Evolutionary conservation across 2,329 filamentous ascomycete species (phyloP), one percentile per base, ranked within the genome.

Genomic region (Curvularia sp.): DNA sequence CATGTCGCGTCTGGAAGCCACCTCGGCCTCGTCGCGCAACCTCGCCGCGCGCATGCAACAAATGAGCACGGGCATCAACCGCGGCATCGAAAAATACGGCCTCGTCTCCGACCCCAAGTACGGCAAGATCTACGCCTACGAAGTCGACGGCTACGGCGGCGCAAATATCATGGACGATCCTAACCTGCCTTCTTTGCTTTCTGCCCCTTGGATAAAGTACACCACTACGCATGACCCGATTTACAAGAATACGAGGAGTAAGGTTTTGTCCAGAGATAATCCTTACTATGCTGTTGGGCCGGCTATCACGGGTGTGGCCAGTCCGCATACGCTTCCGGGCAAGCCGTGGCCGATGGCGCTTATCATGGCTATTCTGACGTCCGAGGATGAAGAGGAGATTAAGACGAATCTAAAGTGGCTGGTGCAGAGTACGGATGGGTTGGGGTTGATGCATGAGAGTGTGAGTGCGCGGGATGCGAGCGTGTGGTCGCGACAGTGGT

Each of bases 101-200:
- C 74, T 81, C 12, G 72, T 80, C 3, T 49, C 64, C 7, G 71
- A 74, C 6, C 55, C 72, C 0, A 66, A 62, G 1, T 68, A 74
- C 52, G 79, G 79, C 43, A 62, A 60, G 9, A 72, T 83, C 34
- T 83, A 79, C 66, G 80, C 81, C 9, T 83, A 77, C 63, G 81
- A 83, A 64, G 72, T 83, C 43, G 81, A 83, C 59, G 80, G 80
- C 13, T 81, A 79, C 63, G 76, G 76, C 38, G 66, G 64, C 12
- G 70, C 75, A 45, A 88, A 86, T 63, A 77, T 88, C 18, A 90
- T 90, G 88, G 89, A 91, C 68, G 88, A 91, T 55, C 87, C 89
- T 9, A 91, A 91, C 62, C 83, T 91, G 41, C 88, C 89, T 0
- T 88, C 85, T 15, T 80, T 91, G 1, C 80, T 91, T 19, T 85